These are phyloP conservation scores for Beta macrorhiza DNA, from an alignment of 179 eudicot genomes.

Conservation along the genomic window DNA sequence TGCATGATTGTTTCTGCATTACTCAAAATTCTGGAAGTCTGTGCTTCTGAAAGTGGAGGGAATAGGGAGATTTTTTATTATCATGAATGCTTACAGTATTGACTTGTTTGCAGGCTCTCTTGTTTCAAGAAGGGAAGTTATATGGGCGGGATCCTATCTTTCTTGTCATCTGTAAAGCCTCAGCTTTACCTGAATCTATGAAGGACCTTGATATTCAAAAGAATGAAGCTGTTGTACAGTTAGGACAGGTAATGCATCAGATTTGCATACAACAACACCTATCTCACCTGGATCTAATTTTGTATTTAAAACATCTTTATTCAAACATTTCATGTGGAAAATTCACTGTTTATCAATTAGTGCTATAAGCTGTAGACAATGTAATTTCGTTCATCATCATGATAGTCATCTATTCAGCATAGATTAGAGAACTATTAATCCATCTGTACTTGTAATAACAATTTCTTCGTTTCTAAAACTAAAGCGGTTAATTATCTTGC, in stretches of 20 bases:
- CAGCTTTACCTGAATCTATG: constrained; percentile 57
- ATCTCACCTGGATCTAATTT: neutral
- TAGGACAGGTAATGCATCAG: constrained; percentile 66
- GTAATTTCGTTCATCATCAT: constrained; percentile 1
- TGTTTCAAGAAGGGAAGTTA: constrained; percentile 90
- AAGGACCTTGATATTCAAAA: constrained; percentile 74
- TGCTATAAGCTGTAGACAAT: neutral
- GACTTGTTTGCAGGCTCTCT: constrained; percentile 57
- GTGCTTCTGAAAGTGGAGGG: neutral
- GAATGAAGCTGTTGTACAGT: constrained; percentile 63
- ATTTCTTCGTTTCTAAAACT: neutral
- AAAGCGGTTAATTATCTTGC: constrained; percentile 4
- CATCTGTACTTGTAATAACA: constrained; percentile 3
- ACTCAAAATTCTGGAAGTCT: neutral
- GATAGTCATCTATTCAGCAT: constrained; percentile 5
- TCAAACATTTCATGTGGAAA: constrained; percentile 1
- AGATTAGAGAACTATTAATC: neutral
- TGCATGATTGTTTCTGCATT: neutral
- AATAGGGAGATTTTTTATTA: neutral
- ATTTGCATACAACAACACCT: neutral
- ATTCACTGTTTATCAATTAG: neutral
- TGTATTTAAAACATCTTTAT: neutral
- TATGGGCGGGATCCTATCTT: constrained; percentile 85
- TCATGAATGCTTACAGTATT: constrained; percentile 19
- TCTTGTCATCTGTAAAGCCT: constrained; percentile 74